Evolutionary conservation across 208 protist genomes (phyloP).

Genomic region (Leishmania tropica): DNA sequence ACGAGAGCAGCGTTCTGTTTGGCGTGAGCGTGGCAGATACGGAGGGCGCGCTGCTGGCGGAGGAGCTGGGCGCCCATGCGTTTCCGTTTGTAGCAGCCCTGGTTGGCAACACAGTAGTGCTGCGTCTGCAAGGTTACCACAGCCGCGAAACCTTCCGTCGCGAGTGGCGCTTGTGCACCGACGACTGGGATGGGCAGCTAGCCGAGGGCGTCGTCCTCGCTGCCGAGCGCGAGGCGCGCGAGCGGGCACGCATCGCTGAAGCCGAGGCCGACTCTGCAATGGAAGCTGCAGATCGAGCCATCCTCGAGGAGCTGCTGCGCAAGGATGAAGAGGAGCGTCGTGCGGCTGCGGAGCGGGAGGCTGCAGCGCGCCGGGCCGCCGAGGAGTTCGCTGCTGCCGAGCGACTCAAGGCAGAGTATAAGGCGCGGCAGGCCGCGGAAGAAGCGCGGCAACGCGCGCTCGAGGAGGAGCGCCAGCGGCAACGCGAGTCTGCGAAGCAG

Average conservation of each 20-base stretch:
- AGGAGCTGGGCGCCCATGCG: constrained; percentile 51
- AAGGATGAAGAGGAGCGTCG: constrained; percentile 27
- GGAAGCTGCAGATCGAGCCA: constrained; percentile 60
- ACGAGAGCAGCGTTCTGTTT: constrained; percentile 58
- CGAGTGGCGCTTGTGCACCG: constrained; percentile 54
- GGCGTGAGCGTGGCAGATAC: constrained; percentile 56
- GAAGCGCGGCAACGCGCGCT: constrained; percentile 22
- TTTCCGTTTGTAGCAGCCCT: constrained; percentile 72
- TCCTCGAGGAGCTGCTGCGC: constrained; percentile 39
- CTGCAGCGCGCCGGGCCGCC: constrained; percentile 25
- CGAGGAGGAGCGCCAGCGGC: constrained; percentile 16
- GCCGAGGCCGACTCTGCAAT: constrained; percentile 47
- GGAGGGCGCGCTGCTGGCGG: constrained; percentile 49
- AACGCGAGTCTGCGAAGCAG: constrained; percentile 16
- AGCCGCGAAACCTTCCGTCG: constrained; percentile 44
- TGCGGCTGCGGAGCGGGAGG: constrained; percentile 26
- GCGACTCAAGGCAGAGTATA: constrained; percentile 17
- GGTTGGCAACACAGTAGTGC: constrained; percentile 53
- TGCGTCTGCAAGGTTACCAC: constrained; percentile 62
- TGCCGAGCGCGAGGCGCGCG: constrained; percentile 61
- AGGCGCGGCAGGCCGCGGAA: constrained; percentile 30
- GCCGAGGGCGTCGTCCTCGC: constrained; percentile 67
- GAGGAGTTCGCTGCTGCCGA: constrained; percentile 30
- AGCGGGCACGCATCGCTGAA: constrained; percentile 51
- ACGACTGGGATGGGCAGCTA: constrained; percentile 62